Conservation (phyloP, 352 stramenopile genomes). For the Heterotrichella gracilis region DNA sequence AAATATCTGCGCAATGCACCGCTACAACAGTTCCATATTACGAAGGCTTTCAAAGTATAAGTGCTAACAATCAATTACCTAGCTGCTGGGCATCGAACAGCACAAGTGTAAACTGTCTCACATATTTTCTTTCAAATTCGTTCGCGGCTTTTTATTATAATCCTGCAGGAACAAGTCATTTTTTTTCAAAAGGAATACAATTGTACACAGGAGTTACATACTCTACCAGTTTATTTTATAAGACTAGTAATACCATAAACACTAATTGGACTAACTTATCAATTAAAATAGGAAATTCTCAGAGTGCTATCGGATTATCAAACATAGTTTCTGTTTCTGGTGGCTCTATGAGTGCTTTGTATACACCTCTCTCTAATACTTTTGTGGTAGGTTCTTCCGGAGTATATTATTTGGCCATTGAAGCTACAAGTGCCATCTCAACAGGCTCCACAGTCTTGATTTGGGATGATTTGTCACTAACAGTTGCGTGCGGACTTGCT, state of each 20-base stretch:
- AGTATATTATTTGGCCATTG: not conserved
- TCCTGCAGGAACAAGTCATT: too few relatives aligned
- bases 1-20: too few relatives aligned
- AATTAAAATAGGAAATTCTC: not conserved
- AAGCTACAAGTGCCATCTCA: not conserved
- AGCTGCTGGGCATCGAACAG: too few relatives aligned
- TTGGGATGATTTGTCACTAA: not conserved
- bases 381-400: not conserved
- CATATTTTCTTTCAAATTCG: too few relatives aligned
- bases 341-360: not conserved
- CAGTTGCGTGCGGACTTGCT: not conserved
- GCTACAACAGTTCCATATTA: too few relatives aligned
- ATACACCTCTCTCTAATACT: not conserved
- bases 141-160: too few relatives aligned
- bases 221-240: not conserved
- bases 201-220: not conserved
- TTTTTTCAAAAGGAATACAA: not conserved
- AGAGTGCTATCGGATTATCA: not conserved
- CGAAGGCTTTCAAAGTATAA: too few relatives aligned
- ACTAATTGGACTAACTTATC: not conserved
- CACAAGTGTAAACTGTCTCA: too few relatives aligned
- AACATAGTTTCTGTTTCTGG: not conserved
- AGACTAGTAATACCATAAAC: not conserved
- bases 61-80: too few relatives aligned
- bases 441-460: not conserved